Conservation (phyloP, 1,284 basidiomycete genomes). For the Schizophyllum amplum region DNA sequence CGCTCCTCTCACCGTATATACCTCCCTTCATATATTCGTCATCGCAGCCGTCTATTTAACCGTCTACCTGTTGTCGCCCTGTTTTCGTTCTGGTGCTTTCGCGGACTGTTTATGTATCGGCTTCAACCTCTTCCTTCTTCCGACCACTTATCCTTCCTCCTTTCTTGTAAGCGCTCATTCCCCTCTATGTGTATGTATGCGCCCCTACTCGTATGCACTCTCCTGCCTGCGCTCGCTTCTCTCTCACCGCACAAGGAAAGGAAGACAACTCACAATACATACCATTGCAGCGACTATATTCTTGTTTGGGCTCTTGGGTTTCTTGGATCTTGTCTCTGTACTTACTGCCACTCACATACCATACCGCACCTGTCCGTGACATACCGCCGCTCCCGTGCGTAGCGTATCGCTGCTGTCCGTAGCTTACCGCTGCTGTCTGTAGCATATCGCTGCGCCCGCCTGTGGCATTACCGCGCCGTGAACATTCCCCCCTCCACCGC, state of each 20-base stretch:
- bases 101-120: neutral
- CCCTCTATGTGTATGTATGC: neutral
- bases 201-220: neutral
- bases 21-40: neutral
- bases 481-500: no score
- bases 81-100: neutral
- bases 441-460: no score
- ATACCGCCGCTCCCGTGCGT: no score
- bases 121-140: neutral
- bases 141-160: neutral
- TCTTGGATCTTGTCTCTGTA: neutral
- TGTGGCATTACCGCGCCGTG: no score
- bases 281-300: neutral
- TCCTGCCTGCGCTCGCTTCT: neutral
- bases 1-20: neutral
- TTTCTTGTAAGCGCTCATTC: neutral
- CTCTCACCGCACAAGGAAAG: no score
- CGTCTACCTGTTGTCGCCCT: neutral
- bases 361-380: neutral
- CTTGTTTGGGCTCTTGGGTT: neutral
- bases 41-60: neutral
- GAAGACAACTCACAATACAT: neutral
- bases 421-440: no score
- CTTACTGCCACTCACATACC: neutral
- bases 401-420: no score